A percentile compares a stretch with the other conserved stretches of the same genome.
Evolutionary conservation across 805 yeast species (phyloP).

Genomic region (Hermanozyma aechmeae): DNA sequence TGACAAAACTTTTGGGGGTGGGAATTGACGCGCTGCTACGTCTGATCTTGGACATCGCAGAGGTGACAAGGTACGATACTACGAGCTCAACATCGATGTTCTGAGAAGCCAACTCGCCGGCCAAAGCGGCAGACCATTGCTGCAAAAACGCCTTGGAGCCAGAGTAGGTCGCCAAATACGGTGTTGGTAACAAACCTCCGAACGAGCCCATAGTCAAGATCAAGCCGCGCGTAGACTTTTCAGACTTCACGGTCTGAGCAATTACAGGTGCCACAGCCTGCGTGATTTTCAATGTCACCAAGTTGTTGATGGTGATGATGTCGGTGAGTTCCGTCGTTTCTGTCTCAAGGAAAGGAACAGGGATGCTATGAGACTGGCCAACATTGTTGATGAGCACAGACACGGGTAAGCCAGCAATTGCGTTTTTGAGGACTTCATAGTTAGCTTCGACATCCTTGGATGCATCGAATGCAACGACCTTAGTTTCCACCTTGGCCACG

Average conservation of each 20-base stretch:
- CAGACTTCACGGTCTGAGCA: constrained; percentile 36
- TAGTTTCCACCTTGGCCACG: constrained; percentile 52
- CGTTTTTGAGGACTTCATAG: constrained; percentile 41
- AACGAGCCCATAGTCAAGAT: constrained; percentile 94
- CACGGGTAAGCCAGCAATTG: constrained; percentile 47
- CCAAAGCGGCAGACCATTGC: constrained; percentile 82
- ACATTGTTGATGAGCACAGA: constrained; percentile 84
- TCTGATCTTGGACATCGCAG: constrained; percentile 91
- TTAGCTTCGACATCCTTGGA: constrained; percentile 50
- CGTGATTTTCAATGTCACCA: constrained; percentile 77
- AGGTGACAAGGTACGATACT: constrained; percentile 82
- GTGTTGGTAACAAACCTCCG: constrained; percentile 90
- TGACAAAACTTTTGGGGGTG: constrained; percentile 70
- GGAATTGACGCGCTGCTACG: constrained; percentile 72
- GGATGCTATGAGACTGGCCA: constrained; percentile 90
- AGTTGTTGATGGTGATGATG: constrained; percentile 79
- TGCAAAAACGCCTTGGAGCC: constrained; percentile 95
- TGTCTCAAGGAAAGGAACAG: constrained; percentile 87
- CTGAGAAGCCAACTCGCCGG: constrained; percentile 65
- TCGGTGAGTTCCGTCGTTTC: constrained; percentile 61
- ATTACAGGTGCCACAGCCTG: constrained; percentile 72
- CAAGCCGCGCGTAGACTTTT: constrained; percentile 49
- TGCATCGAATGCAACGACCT: constrained; percentile 70
- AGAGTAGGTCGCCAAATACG: constrained; percentile 84
- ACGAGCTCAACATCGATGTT: constrained; percentile 82